Percentiles rank a stretch among this genome's conserved stretches.
Conservation (phyloP, 305 asterid genomes). For the Rubia tinctorum region DNA sequence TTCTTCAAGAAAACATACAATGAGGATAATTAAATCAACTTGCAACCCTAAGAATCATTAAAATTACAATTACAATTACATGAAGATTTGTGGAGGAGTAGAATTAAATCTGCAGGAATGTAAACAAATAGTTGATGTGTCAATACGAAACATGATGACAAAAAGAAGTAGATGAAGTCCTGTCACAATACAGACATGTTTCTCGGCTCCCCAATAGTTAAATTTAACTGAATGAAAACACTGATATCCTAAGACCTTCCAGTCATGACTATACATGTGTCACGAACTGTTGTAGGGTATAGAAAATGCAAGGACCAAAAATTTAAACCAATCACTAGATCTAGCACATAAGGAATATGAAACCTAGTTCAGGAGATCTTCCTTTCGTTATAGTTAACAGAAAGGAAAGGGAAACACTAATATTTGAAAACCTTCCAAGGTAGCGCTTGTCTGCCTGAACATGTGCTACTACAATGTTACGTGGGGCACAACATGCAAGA, state of each 20-base stretch:
- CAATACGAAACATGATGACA: background rate
- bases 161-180: background rate
- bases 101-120: background rate
- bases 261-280: background rate
- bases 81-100: background rate
- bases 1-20: background rate
- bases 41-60: background rate
- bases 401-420: background rate
- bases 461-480: background rate
- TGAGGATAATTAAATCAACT: background rate
- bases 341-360: background rate
- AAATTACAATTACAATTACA: background rate
- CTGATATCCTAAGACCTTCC: background rate
- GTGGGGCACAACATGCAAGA: background rate
- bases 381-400: background rate
- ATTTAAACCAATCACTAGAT: background rate
- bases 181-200: background rate
- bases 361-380: slow-evolving; percentile 49
- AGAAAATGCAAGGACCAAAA: background rate
- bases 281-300: background rate
- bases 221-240: background rate
- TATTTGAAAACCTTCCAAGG: background rate
- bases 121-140: background rate
- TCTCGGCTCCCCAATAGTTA: background rate
- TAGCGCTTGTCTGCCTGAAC: background rate